Conservation (phyloP, 176 grass and related monocot genomes). For the Ampelocalamus luodianensis region DNA sequence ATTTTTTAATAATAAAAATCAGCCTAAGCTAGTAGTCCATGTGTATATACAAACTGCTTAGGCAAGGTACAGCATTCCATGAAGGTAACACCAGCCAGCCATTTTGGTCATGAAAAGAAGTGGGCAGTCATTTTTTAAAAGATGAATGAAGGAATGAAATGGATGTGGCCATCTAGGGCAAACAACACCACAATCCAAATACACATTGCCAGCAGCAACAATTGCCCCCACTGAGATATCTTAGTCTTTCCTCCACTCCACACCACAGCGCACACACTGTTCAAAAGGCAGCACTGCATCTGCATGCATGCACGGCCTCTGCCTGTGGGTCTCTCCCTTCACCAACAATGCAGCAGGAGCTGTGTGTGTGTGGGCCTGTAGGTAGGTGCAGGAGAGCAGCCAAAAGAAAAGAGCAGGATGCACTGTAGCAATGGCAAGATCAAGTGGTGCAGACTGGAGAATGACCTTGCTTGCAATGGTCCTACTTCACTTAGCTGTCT, state of each 20-base stretch:
- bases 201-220: constrained; percentile 28
- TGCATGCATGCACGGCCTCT: constrained; percentile 8
- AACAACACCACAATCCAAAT: not conserved
- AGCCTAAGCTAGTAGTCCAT: not conserved
- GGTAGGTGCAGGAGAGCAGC: constrained; percentile 34
- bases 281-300: constrained; percentile 25
- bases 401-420: constrained; percentile 32
- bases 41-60: not conserved
- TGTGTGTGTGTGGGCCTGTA: not conserved
- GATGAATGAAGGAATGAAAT: constrained; percentile 12
- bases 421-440: constrained; percentile 33
- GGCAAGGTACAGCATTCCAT: constrained; percentile 22
- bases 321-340: constrained; percentile 31
- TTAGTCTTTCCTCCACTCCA: constrained; percentile 30
- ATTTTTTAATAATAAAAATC: not conserved
- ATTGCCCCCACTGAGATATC: constrained; percentile 44
- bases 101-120: constrained; percentile 18
- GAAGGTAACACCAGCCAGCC: not conserved
- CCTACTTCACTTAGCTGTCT: constrained; percentile 23
- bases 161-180: not conserved
- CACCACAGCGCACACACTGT: constrained; percentile 14
- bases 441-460: constrained; percentile 22
- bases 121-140: not conserved
- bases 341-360: constrained; percentile 8
- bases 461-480: constrained; percentile 32